Percentiles rank a stretch among this genome's conserved stretches.
These are phyloP conservation scores for Pelagophyceae sp. DNA, from an alignment of 352 stramenopile species.

Conservation along the genomic window DNA sequence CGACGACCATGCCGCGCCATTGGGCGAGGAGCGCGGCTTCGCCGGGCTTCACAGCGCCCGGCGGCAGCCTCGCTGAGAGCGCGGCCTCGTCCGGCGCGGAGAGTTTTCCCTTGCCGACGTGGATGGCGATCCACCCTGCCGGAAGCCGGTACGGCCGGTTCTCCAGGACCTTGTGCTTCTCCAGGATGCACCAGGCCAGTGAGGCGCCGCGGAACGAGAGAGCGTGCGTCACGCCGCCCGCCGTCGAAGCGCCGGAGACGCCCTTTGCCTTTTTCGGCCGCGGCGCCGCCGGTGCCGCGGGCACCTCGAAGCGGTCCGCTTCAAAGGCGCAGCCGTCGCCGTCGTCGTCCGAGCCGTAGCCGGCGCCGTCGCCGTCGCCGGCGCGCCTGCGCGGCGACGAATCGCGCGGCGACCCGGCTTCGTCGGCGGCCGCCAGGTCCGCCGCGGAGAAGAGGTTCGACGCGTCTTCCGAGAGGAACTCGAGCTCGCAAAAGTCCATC, in stretches of 20 bases:
- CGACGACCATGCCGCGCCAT: background rate
- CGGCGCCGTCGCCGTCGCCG: too few relatives aligned
- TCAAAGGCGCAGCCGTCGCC: too few relatives aligned
- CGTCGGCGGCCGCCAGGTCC: too few relatives aligned
- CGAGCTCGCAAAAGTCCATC: too few relatives aligned
- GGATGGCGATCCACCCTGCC: background rate
- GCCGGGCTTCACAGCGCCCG: background rate
- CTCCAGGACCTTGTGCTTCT: background rate
- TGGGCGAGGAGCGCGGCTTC: background rate
- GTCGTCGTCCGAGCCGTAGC: too few relatives aligned
- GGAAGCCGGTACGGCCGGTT: background rate
- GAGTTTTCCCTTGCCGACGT: conserved; percentile 4
- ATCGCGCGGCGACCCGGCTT: too few relatives aligned
- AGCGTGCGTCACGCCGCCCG: background rate
- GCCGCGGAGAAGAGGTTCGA: too few relatives aligned
- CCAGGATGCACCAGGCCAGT: background rate
- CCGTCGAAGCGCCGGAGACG: background rate
- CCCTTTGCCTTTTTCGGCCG: too few relatives aligned
- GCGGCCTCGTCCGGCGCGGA: background rate
- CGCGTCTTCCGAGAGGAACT: too few relatives aligned
- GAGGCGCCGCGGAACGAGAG: conserved; percentile 3
- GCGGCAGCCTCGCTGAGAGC: background rate
- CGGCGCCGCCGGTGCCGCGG: too few relatives aligned
- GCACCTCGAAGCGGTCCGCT: too few relatives aligned
- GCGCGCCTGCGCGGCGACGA: too few relatives aligned